Conservation (phyloP, 192 early-diverging fungal genomes). For the Linderina pennispora region DNA sequence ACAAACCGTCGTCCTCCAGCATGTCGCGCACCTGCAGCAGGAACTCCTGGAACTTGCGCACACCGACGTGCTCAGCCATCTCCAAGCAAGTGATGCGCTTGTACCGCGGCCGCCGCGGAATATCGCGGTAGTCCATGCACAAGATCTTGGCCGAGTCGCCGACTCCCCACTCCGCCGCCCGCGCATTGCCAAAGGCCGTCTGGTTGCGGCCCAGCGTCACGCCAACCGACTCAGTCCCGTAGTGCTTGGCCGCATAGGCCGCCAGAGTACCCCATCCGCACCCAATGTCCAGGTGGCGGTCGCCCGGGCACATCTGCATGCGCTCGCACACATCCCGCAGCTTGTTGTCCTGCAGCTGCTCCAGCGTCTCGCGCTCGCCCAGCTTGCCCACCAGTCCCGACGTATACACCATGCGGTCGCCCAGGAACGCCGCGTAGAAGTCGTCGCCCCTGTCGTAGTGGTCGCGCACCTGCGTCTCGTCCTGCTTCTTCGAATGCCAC, state of each 20-base stretch:
- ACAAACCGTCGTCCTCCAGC: slow-evolving; percentile 96
- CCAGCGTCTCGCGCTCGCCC: slow-evolving; percentile 74
- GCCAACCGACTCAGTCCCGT: slow-evolving; percentile 83
- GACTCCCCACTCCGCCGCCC: slow-evolving; percentile 78
- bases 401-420: slow-evolving; percentile 94
- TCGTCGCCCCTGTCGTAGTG: slow-evolving; percentile 99
- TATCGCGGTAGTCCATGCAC: slow-evolving; percentile 99
- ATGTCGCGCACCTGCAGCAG: slow-evolving; percentile 87
- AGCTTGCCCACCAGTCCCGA: slow-evolving; percentile 83
- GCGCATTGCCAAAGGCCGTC: slow-evolving; percentile 78
- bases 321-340: slow-evolving; percentile 83
- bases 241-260: slow-evolving; percentile 85
- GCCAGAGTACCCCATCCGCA: slow-evolving; percentile 97
- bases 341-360: slow-evolving; percentile 96
- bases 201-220: slow-evolving; percentile 93
- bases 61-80: slow-evolving; percentile 99
- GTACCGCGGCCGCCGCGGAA: slow-evolving; percentile 79
- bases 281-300: slow-evolving; percentile 93
- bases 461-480: slow-evolving; percentile 95
- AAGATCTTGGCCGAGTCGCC: slow-evolving; percentile 68
- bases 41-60: slow-evolving; percentile 87
- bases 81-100: slow-evolving; percentile 97
- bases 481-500: slow-evolving; percentile 96
- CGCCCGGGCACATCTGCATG: slow-evolving; percentile 75
- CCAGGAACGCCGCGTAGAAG: slow-evolving; percentile 93